A percentile compares a stretch with the other conserved stretches of the same genome.
Conservation (phyloP, 306 rosid genomes). For the Inga oerstediana region DNA sequence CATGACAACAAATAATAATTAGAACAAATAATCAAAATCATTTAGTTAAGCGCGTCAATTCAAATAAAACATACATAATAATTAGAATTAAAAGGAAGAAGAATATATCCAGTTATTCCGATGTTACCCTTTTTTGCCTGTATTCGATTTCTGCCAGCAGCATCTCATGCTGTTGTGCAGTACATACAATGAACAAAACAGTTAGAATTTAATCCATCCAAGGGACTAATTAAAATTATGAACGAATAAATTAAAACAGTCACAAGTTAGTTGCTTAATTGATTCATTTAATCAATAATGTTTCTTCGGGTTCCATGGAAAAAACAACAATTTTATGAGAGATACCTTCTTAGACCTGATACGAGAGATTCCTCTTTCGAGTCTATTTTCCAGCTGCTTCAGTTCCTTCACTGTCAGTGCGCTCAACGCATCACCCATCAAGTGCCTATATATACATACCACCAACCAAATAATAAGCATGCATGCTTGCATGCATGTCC, state of each 20-base stretch:
- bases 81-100: not conserved
- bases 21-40: not conserved
- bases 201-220: not conserved
- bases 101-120: not conserved
- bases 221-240: not conserved
- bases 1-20: not conserved
- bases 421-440: conserved; percentile 90
- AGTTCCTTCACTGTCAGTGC: conserved; percentile 77
- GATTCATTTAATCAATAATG: not conserved
- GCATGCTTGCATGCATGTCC: not conserved
- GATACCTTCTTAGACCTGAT: conserved; percentile 86
- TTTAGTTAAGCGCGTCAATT: not conserved
- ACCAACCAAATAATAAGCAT: not conserved
- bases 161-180: conserved; percentile 71
- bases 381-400: conserved; percentile 88
- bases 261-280: too few species aligned
- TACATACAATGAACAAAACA: not conserved
- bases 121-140: conserved; percentile 75
- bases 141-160: conserved; percentile 84
- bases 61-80: not conserved
- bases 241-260: not conserved
- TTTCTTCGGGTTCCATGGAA: not conserved
- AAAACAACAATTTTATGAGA: not conserved
- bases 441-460: conserved; percentile 53
- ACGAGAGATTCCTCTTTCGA: conserved; percentile 82